These are phyloP conservation scores for Xylaria acuta DNA, from an alignment of 495 filamentous ascomycete species.

Conservation along the genomic window DNA sequence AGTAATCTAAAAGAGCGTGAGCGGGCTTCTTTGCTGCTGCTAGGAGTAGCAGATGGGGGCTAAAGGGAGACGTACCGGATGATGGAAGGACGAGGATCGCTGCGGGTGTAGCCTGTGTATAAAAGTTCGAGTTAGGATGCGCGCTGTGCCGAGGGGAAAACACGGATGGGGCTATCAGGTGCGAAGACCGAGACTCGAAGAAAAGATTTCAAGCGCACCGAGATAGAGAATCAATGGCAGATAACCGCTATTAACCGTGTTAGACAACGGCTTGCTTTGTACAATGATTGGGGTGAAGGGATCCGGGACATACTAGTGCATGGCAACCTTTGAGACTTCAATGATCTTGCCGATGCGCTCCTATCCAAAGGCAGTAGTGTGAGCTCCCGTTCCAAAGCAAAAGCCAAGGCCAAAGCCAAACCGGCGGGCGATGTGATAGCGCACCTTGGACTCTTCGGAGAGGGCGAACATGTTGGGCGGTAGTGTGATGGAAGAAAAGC, in stretches of 20 bases:
- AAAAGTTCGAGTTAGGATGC: conserved; percentile 33
- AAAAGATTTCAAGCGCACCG: conserved; percentile 62
- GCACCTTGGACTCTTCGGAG: conserved; percentile 95
- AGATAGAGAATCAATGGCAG: conserved; percentile 96
- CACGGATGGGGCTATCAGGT: not conserved
- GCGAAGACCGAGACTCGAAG: not conserved
- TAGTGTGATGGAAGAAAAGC: not conserved
- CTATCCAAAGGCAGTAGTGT: conserved; percentile 52
- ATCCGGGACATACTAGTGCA: conserved; percentile 82
- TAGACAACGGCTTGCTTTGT: conserved; percentile 33
- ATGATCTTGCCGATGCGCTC: conserved; percentile 96
- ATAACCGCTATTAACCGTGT: conserved; percentile 75
- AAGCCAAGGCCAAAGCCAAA: not conserved
- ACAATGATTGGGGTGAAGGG: not conserved
- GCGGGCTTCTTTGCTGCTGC: not conserved
- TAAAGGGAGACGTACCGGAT: conserved; percentile 72
- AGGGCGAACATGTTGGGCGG: conserved; percentile 75
- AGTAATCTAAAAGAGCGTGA: conserved; percentile 61
- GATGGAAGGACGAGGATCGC: conserved; percentile 87
- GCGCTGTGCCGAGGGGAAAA: not conserved
- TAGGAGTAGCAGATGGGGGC: not conserved
- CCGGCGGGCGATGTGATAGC: not conserved
- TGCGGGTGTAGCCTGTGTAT: conserved; percentile 82
- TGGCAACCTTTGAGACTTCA: conserved; percentile 90
- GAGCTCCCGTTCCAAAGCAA: conserved; percentile 20